These are phyloP conservation scores for Chimonanthus salicifolius DNA, from an alignment of 164 flowering plant species.

Conservation along the genomic window DNA sequence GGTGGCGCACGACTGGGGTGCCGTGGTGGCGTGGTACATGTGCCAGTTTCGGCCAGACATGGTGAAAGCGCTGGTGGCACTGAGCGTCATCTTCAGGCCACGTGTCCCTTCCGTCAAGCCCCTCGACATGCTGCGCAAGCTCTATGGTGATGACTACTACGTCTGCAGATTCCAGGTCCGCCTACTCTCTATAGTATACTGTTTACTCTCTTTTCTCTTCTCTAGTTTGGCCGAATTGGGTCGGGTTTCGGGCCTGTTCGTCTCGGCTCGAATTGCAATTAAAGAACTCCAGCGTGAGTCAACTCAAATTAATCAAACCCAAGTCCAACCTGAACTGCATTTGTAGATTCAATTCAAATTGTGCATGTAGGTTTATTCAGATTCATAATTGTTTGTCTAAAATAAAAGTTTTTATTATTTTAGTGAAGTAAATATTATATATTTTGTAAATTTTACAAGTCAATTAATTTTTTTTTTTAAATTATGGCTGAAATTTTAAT, in stretches of 20 bases:
- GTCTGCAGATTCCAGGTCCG: constrained; percentile 73
- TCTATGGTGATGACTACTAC: constrained; percentile 68
- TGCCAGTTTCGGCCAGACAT: constrained; percentile 65
- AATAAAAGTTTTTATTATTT: no score
- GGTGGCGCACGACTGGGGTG: constrained; percentile 87
- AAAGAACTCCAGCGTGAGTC: not conserved
- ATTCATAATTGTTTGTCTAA: no score
- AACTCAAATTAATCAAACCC: no score
- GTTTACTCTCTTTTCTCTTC: not conserved
- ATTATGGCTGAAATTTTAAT: no score
- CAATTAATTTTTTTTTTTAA: no score
- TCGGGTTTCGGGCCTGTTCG: not conserved
- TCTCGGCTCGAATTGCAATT: no score
- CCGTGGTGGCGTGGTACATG: constrained; percentile 60
- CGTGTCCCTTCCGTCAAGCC: constrained; percentile 41
- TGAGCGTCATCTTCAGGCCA: constrained; percentile 47
- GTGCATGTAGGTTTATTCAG: no score
- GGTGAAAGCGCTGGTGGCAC: constrained; percentile 61
- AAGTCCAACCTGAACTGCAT: no score
- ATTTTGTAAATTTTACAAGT: no score
- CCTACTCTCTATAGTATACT: not conserved
- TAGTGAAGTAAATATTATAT: no score
- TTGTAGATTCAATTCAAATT: no score
- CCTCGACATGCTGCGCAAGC: constrained; percentile 21
- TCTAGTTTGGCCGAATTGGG: not conserved